These are phyloP conservation scores for Brasenia schreberi DNA, from an alignment of 164 flowering plant genomes.

Conservation along the genomic window DNA sequence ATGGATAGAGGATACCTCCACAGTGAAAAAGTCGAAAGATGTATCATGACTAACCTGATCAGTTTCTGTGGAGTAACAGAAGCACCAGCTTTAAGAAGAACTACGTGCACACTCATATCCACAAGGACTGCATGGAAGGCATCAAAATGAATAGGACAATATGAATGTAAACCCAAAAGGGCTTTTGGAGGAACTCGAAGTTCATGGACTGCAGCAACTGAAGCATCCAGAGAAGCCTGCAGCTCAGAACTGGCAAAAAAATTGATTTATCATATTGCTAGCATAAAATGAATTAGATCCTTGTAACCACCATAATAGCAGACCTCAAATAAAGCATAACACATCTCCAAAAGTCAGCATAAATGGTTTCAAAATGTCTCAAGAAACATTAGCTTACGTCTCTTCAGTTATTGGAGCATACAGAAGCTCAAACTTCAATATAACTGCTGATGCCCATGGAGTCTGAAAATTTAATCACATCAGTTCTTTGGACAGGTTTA, in stretches of 20 bases:
- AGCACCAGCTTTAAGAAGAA: slow-evolving; percentile 46
- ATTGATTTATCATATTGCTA: no score
- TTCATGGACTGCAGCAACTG: slow-evolving; percentile 81
- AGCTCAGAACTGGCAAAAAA: slow-evolving; percentile 38
- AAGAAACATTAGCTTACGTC: slow-evolving; percentile 30
- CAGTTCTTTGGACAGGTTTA: not conserved
- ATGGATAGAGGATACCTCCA: not conserved
- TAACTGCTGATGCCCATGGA: slow-evolving; percentile 52
- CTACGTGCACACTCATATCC: slow-evolving; percentile 60
- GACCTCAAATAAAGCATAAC: no score
- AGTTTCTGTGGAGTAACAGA: slow-evolving; percentile 26
- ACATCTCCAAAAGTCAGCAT: no score
- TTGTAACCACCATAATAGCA: no score
- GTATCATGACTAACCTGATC: slow-evolving; percentile 39
- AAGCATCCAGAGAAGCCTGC: slow-evolving; percentile 40
- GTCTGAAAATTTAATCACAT: slow-evolving; percentile 31
- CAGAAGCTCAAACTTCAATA: slow-evolving; percentile 90
- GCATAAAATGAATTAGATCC: no score
- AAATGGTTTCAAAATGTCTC: no score
- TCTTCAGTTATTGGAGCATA: slow-evolving; percentile 58
- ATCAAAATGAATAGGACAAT: slow-evolving; percentile 78
- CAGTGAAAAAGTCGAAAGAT: slow-evolving; percentile 14
- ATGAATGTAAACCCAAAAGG: slow-evolving; percentile 90
- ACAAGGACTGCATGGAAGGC: slow-evolving; percentile 44
- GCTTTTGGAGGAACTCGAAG: slow-evolving; percentile 46